Evolutionary conservation across 1,284 basidiomycete species (phyloP).

Genomic region (Melampsora allii-populina): DNA sequence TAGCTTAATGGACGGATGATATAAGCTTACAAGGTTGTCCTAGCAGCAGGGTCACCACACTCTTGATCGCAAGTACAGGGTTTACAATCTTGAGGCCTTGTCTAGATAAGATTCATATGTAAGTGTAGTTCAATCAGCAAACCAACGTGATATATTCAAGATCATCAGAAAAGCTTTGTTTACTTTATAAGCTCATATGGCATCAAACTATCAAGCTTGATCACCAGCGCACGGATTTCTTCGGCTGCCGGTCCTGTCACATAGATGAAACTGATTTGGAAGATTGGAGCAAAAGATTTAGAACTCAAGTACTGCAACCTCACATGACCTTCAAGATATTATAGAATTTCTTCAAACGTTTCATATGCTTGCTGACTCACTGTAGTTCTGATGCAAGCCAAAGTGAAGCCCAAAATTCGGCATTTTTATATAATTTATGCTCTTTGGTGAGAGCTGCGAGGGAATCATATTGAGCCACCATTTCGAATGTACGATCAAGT

Average conservation of each 20-base stretch:
- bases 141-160: background rate
- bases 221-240: constrained; percentile 22
- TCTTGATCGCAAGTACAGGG: constrained; percentile 30
- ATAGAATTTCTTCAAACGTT: too few species aligned
- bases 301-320: too few species aligned
- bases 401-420: background rate
- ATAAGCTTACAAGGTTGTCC: constrained; percentile 40
- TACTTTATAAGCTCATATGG: constrained; percentile 43
- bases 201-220: constrained; percentile 27
- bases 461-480: background rate
- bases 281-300: background rate
- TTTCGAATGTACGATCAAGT: constrained; percentile 11
- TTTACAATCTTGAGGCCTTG: constrained; percentile 42
- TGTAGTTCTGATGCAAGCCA: background rate
- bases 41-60: constrained; percentile 24
- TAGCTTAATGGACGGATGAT: background rate
- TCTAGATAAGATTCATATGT: background rate
- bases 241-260: constrained; percentile 26
- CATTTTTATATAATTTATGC: background rate
- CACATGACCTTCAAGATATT: too few species aligned
- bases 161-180: background rate
- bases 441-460: background rate
- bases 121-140: background rate
- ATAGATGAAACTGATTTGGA: constrained; percentile 26
- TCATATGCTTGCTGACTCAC: background rate